Percentiles rank a stretch among this genome's conserved stretches.
phyloP scores from a whole-genome alignment of 805 yeast species.

The Schwanniomyces yamadae region DNA sequence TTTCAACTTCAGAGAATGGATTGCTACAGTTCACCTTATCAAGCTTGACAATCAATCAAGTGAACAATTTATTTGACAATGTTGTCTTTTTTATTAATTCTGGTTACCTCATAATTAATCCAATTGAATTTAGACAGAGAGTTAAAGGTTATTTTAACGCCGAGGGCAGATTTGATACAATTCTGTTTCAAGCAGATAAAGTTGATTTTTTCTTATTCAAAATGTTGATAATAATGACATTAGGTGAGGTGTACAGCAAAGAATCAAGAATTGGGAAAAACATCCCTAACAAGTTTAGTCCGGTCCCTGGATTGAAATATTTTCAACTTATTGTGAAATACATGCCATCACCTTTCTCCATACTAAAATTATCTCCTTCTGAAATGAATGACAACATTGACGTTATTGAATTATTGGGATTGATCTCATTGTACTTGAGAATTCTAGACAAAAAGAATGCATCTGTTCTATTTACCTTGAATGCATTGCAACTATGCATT shows the following conservation, averaged over 20 bases:
- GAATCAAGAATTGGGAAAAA: conserved; percentile 8
- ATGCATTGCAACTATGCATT: conserved; percentile 26
- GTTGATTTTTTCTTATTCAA: conserved; percentile 19
- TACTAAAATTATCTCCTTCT: conserved; percentile 12
- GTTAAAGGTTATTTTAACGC: conserved; percentile 13
- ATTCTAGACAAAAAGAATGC: conserved; percentile 27
- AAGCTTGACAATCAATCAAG: background rate
- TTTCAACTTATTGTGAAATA: conserved; percentile 18
- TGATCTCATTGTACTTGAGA: conserved; percentile 22
- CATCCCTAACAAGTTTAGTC: background rate
- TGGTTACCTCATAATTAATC: conserved; percentile 26
- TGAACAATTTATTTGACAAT: conserved; percentile 12
- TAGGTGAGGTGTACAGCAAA: conserved; percentile 21
- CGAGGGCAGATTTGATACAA: conserved; percentile 8
- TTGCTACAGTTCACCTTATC: background rate
- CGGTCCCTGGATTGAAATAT: conserved; percentile 22
- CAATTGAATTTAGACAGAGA: conserved; percentile 14
- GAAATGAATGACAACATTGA: conserved; percentile 15
- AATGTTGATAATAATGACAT: conserved; percentile 19
- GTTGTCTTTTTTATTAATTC: conserved; percentile 20
- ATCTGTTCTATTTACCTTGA: conserved; percentile 20
- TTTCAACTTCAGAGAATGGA: background rate
- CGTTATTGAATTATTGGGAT: conserved; percentile 23
- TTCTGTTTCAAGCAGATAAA: conserved; percentile 1
- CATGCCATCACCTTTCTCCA: conserved; percentile 19